Conservation (phyloP, 352 stramenopile species). For the Phytopythium aichiense region DNA sequence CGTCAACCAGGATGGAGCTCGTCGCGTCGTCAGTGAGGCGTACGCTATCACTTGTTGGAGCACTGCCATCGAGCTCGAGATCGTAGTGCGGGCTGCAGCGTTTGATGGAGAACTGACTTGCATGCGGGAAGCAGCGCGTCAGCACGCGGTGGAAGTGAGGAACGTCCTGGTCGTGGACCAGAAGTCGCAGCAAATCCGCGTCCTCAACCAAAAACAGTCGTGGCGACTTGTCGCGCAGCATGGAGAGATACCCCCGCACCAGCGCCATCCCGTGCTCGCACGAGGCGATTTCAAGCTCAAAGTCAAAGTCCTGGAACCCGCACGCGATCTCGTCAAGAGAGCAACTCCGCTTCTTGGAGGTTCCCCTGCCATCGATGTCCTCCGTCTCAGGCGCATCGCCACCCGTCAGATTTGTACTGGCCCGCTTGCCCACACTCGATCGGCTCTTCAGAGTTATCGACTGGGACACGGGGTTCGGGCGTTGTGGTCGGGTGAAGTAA, state of each 20-base stretch:
- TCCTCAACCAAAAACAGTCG: constrained; percentile 41
- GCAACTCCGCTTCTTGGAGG: constrained; percentile 22
- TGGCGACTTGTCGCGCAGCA: constrained; percentile 30
- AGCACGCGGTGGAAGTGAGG: constrained; percentile 22
- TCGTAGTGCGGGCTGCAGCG: constrained; percentile 10
- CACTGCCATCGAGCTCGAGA: not conserved
- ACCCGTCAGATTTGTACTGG: not conserved
- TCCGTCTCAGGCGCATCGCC: not conserved
- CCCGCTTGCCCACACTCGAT: not conserved
- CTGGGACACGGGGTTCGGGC: not conserved
- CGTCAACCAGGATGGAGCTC: constrained; percentile 10
- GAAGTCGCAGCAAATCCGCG: constrained; percentile 26
- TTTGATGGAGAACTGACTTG: constrained; percentile 30
- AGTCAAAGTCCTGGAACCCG: constrained; percentile 59
- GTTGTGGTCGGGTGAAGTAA: constrained; percentile 26
- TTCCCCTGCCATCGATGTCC: not conserved
- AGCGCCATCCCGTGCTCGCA: constrained; percentile 40
- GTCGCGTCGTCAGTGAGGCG: constrained; percentile 8
- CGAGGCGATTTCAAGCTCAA: constrained; percentile 25
- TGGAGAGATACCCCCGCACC: constrained; percentile 32
- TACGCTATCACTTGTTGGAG: not conserved
- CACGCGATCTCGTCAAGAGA: constrained; percentile 33
- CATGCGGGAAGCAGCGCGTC: constrained; percentile 32
- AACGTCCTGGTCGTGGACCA: constrained; percentile 38
- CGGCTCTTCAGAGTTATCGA: not conserved